Evolutionary conservation across 768 basidiomycete species (phyloP), one percentile per base, ranked within the genome.

Genomic region (Rhizopogon vulgaris): DNA sequence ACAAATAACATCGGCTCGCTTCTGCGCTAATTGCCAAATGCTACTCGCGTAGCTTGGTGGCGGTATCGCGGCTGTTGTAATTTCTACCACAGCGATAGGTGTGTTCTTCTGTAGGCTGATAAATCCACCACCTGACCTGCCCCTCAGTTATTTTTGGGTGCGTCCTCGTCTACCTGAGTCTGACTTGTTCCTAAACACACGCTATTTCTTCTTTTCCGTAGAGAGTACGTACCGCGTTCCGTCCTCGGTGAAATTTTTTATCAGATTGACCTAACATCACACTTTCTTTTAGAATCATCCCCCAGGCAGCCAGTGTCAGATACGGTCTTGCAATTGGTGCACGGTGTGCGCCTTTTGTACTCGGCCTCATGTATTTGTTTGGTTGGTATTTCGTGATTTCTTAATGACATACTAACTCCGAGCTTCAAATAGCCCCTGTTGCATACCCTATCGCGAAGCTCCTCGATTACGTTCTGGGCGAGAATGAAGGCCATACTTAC

Each of bases 301-400:
- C 78, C 17, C 78, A 96, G 78, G 80, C 88, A 67, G 79, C 89
- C 52, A 83, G 89, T 63, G 77, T 79, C 9, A 78, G 89, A 36
- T 85, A 91, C 65, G 92, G 92, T 45, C 79, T 94, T 14, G 68
- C 79, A 2, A 84, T 94, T 52, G 92, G 92, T 14, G 90, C 90
- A 0, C 74, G 70, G 17, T 90, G 88, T 52, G 82, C 87, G 0
- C 88, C 86, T 0, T 76, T 91, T 53, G 90, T 93, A 4, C 75
- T 85, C 6, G 67, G 62, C 7, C 68, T 91, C 52, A 91, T 93
- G 87, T 85, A 82, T 62, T 59, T 87, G 36, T 72, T 78, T 56
- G 69, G 74, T 69, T 48, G 10, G 64, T 27, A 0, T 39, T 55
- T 52, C 30, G 11, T 51, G 51, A 52, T 54, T 43, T 32, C 18